Evolutionary conservation across 2,329 filamentous ascomycete genomes (phyloP).

Genomic region (Cyclaneusma minus): DNA sequence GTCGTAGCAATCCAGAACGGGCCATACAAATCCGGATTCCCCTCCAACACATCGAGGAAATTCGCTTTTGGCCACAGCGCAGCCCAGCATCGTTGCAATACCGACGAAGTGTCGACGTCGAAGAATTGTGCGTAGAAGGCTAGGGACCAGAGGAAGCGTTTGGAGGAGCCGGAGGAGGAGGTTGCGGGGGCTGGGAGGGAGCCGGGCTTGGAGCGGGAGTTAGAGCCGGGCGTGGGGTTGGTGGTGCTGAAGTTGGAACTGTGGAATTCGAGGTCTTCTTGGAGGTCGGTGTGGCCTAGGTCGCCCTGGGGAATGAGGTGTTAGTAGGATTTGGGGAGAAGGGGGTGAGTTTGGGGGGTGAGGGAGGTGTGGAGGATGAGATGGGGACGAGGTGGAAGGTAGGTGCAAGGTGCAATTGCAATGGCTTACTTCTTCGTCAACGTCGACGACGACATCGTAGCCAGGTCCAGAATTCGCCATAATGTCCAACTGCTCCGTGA

Average conservation of each 20-base stretch:
- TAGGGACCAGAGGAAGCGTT: conserved; percentile 84
- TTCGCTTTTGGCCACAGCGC: conserved; percentile 84
- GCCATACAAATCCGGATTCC: conserved; percentile 91
- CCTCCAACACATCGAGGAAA: conserved; percentile 93
- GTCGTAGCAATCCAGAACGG: conserved; percentile 99
- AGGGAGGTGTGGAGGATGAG: conserved; percentile 2
- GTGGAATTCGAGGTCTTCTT: conserved; percentile 99
- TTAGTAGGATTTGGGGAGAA: conserved; percentile 4
- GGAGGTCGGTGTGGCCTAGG: conserved; percentile 91
- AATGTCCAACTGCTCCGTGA: too few relatives aligned
- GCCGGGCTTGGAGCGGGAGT: conserved; percentile 21
- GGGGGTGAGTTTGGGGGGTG: background rate
- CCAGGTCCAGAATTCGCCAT: conserved; percentile 47
- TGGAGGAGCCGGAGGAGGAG: conserved; percentile 37
- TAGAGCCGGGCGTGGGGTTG: conserved; percentile 26
- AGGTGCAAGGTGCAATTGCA: background rate
- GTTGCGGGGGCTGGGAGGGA: conserved; percentile 41
- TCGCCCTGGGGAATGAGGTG: conserved; percentile 52
- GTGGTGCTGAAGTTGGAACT: conserved; percentile 65
- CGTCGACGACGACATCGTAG: conserved; percentile 95
- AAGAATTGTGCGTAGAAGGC: conserved; percentile 97
- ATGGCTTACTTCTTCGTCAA: conserved; percentile 79
- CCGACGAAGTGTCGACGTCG: conserved; percentile 88
- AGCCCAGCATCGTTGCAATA: conserved; percentile 72
- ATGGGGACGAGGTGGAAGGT: conserved; percentile 3